Evolutionary conservation across 441 rosid species (phyloP).

Genomic region (Viola pubescens): DNA sequence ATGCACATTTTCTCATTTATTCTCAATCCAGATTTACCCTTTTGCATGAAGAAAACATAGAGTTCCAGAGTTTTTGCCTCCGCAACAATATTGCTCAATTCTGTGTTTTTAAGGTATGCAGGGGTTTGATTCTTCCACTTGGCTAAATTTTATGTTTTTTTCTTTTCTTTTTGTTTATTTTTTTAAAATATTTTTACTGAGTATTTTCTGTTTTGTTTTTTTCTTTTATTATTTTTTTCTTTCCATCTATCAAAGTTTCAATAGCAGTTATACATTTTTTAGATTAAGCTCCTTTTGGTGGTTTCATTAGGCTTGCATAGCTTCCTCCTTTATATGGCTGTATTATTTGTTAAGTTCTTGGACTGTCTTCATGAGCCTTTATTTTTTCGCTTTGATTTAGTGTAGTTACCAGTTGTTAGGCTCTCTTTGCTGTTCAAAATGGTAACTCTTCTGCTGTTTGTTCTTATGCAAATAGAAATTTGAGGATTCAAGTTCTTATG

Average conservation of each 20-base stretch:
- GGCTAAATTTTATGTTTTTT: neutral
- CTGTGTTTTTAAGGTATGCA: slow-evolving; percentile 74
- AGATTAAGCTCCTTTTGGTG: too few relatives aligned
- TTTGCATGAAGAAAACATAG: slow-evolving; percentile 69
- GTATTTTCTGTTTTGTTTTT: neutral
- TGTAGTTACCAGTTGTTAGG: too few relatives aligned
- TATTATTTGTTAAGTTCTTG: too few relatives aligned
- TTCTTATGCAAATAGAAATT: neutral
- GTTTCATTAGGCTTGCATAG: too few relatives aligned
- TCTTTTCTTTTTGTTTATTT: neutral
- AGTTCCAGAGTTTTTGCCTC: slow-evolving; percentile 73
- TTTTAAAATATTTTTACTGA: too few relatives aligned
- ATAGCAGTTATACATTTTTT: neutral
- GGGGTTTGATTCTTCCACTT: slow-evolving; percentile 2
- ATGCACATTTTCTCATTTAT: neutral
- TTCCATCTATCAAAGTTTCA: neutral
- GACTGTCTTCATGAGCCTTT: too few relatives aligned
- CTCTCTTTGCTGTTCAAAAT: too few relatives aligned
- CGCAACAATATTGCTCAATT: slow-evolving; percentile 92
- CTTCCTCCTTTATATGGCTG: too few relatives aligned
- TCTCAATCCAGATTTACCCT: slow-evolving; percentile 65
- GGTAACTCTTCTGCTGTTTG: too few relatives aligned
- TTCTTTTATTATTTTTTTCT: neutral
- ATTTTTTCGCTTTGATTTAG: too few relatives aligned
- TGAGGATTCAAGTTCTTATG: neutral